These are phyloP conservation scores for Pythium utonaiense DNA, from an alignment of 352 stramenopile species.

Conservation along the genomic window DNA sequence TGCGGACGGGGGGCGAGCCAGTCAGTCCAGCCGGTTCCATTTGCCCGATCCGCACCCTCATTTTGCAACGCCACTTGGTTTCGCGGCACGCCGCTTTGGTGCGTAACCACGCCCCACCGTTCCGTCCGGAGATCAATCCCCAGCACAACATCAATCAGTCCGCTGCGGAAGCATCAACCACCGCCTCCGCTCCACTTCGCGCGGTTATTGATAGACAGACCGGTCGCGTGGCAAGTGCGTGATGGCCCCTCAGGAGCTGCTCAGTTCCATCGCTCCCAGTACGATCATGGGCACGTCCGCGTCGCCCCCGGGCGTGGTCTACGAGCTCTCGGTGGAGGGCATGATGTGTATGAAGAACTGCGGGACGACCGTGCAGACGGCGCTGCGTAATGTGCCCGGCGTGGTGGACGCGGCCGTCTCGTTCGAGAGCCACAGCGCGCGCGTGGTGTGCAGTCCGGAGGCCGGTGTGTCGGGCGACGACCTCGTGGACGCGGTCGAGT, in stretches of 20 bases:
- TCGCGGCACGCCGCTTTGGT: slow-evolving; percentile 1
- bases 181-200: too few species aligned
- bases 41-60: slow-evolving; percentile 12
- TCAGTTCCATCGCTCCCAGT: not conserved
- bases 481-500: slow-evolving; percentile 74
- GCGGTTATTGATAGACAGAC: not conserved
- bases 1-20: too few species aligned
- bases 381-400: slow-evolving; percentile 60
- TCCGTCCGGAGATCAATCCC: too few species aligned
- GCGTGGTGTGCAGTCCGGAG: slow-evolving; percentile 44
- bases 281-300: slow-evolving; percentile 4
- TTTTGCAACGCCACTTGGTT: slow-evolving; percentile 26
- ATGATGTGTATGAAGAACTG: slow-evolving; percentile 97
- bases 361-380: slow-evolving; percentile 85
- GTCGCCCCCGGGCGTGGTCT: slow-evolving; percentile 23
- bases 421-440: slow-evolving; percentile 62
- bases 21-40: not conserved
- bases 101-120: too few species aligned
- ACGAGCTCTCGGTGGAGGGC: slow-evolving; percentile 85
- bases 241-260: slow-evolving; percentile 13
- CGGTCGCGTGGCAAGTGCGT: slow-evolving; percentile 1
- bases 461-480: slow-evolving; percentile 36
- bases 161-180: not conserved
- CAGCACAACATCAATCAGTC: not conserved
- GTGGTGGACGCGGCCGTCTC: slow-evolving; percentile 64